phyloP scores from a whole-genome alignment of 306 rosid species.

The Fagus sylvatica region DNA sequence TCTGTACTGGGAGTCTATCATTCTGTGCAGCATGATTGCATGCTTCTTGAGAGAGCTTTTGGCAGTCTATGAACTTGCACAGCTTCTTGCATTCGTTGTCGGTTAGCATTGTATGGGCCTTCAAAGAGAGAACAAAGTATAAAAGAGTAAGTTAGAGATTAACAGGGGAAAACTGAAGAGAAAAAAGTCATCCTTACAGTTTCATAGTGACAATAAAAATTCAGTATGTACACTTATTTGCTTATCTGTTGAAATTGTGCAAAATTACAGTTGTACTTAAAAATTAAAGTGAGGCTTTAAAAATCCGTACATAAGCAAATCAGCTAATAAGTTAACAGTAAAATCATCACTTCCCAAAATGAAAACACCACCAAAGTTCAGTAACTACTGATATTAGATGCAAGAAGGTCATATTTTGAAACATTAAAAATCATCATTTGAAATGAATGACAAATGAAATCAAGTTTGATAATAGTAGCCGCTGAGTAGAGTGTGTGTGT shows the following conservation, averaged over 20 bases:
- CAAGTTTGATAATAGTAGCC: too few species aligned
- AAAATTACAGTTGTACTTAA: too few species aligned
- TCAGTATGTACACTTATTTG: not conserved
- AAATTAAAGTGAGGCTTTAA: too few species aligned
- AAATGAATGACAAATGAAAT: too few species aligned
- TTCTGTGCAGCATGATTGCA: conserved; percentile 88
- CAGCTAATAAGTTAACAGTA: too few species aligned
- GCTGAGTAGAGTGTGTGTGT: too few species aligned
- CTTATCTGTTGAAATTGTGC: not conserved
- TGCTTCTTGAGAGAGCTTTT: conserved; percentile 91
- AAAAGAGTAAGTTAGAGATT: not conserved
- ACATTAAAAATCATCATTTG: not conserved
- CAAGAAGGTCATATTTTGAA: not conserved
- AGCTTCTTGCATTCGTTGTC: conserved; percentile 76
- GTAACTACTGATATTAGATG: not conserved
- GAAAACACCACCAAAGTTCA: not conserved
- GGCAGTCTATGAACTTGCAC: conserved; percentile 76
- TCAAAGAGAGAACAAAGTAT: conserved; percentile 1
- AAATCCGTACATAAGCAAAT: too few species aligned
- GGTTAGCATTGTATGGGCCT: conserved; percentile 72
- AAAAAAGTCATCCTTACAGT: not conserved
- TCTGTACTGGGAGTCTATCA: conserved; percentile 72
- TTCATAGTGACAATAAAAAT: not conserved
- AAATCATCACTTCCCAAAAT: not conserved
- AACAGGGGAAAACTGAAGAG: not conserved